A percentile compares a stretch with the other conserved stretches of the same genome.
Conservation (phyloP, 768 basidiomycete genomes). For the Phallus indusiatus region DNA sequence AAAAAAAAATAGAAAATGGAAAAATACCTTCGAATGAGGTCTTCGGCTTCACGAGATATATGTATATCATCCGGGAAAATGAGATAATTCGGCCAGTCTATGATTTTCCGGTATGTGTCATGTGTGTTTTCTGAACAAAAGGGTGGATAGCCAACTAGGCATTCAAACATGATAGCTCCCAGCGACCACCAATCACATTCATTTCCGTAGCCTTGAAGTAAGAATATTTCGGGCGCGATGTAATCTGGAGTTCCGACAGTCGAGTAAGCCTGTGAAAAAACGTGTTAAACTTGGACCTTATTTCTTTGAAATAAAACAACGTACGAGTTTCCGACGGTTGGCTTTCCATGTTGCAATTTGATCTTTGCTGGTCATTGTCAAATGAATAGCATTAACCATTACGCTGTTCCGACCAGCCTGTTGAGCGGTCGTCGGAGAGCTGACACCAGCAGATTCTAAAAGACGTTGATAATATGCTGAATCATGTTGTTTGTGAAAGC, state of each 20-base stretch:
- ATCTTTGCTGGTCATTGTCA: constrained; percentile 90
- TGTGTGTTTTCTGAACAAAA: constrained; percentile 96
- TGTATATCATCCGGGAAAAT: constrained; percentile 92
- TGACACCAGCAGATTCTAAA: constrained; percentile 53
- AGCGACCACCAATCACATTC: constrained; percentile 99
- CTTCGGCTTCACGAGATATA: constrained; percentile 83
- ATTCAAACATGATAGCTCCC: constrained; percentile 98
- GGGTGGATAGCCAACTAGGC: constrained; percentile 92
- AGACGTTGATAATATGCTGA: constrained; percentile 90
- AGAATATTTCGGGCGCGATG: constrained; percentile 95
- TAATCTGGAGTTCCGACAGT: constrained; percentile 97
- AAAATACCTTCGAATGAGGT: constrained; percentile 70
- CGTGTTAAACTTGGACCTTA: not conserved
- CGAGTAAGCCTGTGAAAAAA: constrained; percentile 69
- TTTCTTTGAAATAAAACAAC: constrained; percentile 13
- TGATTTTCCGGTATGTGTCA: constrained; percentile 96
- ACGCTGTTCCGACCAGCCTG: constrained; percentile 81
- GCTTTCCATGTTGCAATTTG: constrained; percentile 99
- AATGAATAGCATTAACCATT: constrained; percentile 93
- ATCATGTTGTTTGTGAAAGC: constrained; percentile 97
- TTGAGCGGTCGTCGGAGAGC: constrained; percentile 21
- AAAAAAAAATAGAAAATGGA: not conserved
- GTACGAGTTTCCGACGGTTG: constrained; percentile 86
- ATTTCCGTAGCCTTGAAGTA: constrained; percentile 94
- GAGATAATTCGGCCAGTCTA: constrained; percentile 85